Percentiles rank a stretch among this genome's conserved stretches.
Conservation (phyloP, 2,329 filamentous ascomycete genomes). For the Aureobasidium uvarum region DNA sequence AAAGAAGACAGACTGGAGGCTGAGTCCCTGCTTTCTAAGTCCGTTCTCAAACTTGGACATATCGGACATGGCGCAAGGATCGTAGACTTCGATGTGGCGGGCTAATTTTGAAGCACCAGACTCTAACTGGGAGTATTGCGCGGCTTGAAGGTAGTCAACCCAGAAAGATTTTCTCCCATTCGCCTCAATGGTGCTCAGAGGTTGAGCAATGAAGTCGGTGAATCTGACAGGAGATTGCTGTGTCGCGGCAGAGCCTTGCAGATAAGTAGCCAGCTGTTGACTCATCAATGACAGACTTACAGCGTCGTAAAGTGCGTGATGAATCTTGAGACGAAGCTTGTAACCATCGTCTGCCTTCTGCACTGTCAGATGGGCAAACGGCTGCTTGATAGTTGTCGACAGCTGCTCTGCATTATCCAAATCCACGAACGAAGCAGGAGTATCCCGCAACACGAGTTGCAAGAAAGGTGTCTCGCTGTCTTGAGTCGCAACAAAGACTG, state of each 20-base stretch:
- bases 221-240: slow-evolving; percentile 36
- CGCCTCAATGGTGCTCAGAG: slow-evolving; percentile 28
- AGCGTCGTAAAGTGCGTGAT: slow-evolving; percentile 87
- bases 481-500: slow-evolving; percentile 59
- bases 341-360: slow-evolving; percentile 29
- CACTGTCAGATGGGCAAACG: slow-evolving; percentile 31
- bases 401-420: slow-evolving; percentile 29
- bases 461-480: slow-evolving; percentile 54
- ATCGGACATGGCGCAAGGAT: slow-evolving; percentile 48
- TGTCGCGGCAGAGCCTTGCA: slow-evolving; percentile 38
- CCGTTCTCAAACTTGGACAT: slow-evolving; percentile 44
- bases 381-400: background rate
- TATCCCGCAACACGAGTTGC: slow-evolving; percentile 58
- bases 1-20: slow-evolving; percentile 72
- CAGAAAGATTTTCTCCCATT: slow-evolving; percentile 49
- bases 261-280: slow-evolving; percentile 47
- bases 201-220: slow-evolving; percentile 44
- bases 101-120: slow-evolving; percentile 27
- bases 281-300: slow-evolving; percentile 69
- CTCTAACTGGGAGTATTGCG: slow-evolving; percentile 32
- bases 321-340: slow-evolving; percentile 56
- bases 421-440: slow-evolving; percentile 36
- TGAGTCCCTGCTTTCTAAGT: slow-evolving; percentile 57
- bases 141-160: slow-evolving; percentile 47
- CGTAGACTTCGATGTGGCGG: slow-evolving; percentile 47